Base-by-base conservation (phyloP, 2,329 filamentous ascomycete species). In the Phoma sp. region DNA sequence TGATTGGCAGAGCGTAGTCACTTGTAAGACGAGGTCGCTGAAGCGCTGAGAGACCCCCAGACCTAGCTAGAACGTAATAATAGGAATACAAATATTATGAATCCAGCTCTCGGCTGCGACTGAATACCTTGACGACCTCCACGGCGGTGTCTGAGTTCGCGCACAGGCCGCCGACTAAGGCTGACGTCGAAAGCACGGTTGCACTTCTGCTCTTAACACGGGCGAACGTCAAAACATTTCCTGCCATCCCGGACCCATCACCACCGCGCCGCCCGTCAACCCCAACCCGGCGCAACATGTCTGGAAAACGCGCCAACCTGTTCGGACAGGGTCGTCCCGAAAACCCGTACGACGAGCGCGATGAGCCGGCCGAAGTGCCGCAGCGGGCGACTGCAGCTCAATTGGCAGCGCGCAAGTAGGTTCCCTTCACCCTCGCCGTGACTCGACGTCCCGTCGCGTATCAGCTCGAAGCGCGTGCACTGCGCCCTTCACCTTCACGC, bases 391-490 rank as follows among this genome's bases (percentile, higher is more conserved):
- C 81, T 23, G 81, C 82, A 32, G 81, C 82, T 32, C 82, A 84
- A 71, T 43, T 84, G 71, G 82, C 82, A 26, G 74, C 70, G 55
- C 78, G 82, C 74, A 84, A 80, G 82, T 84, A 75, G 78, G 82
- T 83, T 39, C 57, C 59, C 49, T 43, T 62, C 47, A 30, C 47
- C 34, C 46, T 50, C 29, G 21, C 47, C 23, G 23, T 28, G 37
- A 48, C 53, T 23, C 23, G 29, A n/a, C 21, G 9, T 23, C 34
- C 32, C 34, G 30, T 48, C 40, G 40, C 48, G 47, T 40, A 38
- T 38, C 39, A 33, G 21, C 15, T 23, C 28, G 12, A 14, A 20
- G 42, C 48, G 32, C 37, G n/a, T 36, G 15, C 17, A 4, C 32
- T 32, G 42, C 32, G 20, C 11, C 29, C 11, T 42, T 40, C 33